A percentile compares a stretch with the other conserved stretches of the same genome.
phyloP scores from a whole-genome alignment of 164 flowering plant species.

The Vitis cinerea region DNA sequence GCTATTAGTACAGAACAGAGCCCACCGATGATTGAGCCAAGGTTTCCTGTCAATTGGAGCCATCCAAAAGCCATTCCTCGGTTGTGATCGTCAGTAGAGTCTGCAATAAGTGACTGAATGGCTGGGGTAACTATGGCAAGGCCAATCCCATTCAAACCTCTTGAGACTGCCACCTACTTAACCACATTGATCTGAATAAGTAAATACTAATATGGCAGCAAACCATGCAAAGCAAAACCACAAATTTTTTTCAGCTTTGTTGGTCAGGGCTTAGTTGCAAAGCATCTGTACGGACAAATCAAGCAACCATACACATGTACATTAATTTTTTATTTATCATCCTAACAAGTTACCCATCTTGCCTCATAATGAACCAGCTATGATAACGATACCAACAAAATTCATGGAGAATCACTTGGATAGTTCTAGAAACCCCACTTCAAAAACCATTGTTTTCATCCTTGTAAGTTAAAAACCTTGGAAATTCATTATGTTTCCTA shows the following conservation, averaged over 20 bases:
- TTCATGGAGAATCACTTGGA: too few species aligned
- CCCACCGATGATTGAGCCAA: conserved; percentile 31
- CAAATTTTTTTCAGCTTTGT: too few species aligned
- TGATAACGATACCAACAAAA: too few species aligned
- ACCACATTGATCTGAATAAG: background rate
- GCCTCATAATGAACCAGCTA: too few species aligned
- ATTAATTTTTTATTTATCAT: too few species aligned
- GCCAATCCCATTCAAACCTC: conserved; percentile 41
- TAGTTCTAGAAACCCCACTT: too few species aligned
- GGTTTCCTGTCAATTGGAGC: conserved; percentile 26
- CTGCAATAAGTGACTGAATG: conserved; percentile 42
- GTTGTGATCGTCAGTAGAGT: conserved; percentile 31
- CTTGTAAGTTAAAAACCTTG: too few species aligned
- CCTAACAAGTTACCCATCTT: too few species aligned
- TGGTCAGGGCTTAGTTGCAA: too few species aligned
- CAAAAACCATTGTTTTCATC: background rate
- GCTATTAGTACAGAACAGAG: conserved; percentile 26
- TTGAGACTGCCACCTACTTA: conserved; percentile 35
- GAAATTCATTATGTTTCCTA: too few species aligned
- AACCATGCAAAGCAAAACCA: background rate
- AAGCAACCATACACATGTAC: too few species aligned
- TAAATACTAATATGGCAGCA: background rate
- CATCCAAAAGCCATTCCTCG: conserved; percentile 41
- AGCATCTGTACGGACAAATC: too few species aligned
- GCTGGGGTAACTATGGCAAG: conserved; percentile 36